These are phyloP conservation scores for Acidomyces sp. DNA, from an alignment of 495 filamentous ascomycete genomes.

Conservation along the genomic window DNA sequence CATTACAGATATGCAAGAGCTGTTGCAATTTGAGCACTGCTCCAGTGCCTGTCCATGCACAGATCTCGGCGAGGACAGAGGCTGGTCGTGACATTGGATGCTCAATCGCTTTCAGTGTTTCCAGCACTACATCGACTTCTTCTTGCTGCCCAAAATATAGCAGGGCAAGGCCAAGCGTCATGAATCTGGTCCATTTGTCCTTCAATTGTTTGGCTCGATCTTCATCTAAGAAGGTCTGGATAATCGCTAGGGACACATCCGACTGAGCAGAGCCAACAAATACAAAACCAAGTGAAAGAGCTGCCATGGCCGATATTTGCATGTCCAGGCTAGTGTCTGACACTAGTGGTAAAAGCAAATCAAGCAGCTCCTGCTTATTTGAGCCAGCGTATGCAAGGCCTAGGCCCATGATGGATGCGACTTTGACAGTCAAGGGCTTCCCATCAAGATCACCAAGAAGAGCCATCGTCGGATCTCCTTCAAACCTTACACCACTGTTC, in stretches of 20 bases:
- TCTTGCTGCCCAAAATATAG: conserved; percentile 94
- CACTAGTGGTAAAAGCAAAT: conserved; percentile 73
- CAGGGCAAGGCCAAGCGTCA: conserved; percentile 85
- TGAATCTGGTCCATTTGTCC: conserved; percentile 95
- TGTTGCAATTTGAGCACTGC: conserved; percentile 94
- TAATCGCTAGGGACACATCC: conserved; percentile 75
- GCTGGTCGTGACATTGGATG: conserved; percentile 90
- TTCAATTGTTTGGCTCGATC: conserved; percentile 76
- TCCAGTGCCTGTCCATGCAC: conserved; percentile 94
- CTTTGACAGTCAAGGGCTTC: conserved; percentile 60
- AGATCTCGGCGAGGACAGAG: conserved; percentile 81
- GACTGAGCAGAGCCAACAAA: conserved; percentile 87
- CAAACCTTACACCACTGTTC: conserved; percentile 77
- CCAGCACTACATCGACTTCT: conserved; percentile 87
- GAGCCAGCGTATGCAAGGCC: conserved; percentile 88
- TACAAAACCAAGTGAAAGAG: conserved; percentile 75
- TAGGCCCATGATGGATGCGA: conserved; percentile 87
- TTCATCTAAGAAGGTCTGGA: conserved; percentile 82
- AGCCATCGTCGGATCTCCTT: conserved; percentile 77
- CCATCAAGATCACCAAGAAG: conserved; percentile 60
- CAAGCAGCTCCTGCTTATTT: conserved; percentile 69
- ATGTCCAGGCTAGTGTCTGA: conserved; percentile 69
- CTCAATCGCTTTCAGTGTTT: conserved; percentile 88
- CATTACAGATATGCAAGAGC: conserved; percentile 90
- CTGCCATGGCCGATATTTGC: conserved; percentile 93